Conservation (phyloP, 192 early-diverging fungal species). For the Coemansia sp. region DNA sequence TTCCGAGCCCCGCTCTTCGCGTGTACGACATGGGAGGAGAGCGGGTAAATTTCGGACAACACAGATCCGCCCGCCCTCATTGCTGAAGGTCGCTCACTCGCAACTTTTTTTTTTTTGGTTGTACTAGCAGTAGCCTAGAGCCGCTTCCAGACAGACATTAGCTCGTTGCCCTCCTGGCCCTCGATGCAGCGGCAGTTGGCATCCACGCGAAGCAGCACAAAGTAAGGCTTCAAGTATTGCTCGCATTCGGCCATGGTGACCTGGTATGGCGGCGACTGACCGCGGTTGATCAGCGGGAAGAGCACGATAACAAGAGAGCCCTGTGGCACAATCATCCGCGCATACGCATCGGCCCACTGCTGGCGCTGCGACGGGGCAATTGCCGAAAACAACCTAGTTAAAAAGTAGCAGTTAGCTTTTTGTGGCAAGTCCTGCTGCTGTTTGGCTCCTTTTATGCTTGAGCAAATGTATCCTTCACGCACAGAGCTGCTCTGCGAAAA, state of each 20-base stretch:
- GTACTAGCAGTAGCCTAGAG: constrained; percentile 1
- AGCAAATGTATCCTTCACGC: no score
- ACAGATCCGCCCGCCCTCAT: no score
- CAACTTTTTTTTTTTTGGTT: background rate
- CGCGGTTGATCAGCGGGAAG: constrained; percentile 37
- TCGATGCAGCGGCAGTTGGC: constrained; percentile 42
- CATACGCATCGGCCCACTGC: constrained; percentile 40
- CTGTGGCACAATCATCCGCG: constrained; percentile 40
- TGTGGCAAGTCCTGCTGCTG: background rate
- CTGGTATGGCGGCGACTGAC: constrained; percentile 24
- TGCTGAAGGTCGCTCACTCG: background rate
- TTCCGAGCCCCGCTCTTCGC: background rate
- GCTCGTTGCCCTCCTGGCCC: constrained; percentile 46
- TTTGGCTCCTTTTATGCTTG: no score
- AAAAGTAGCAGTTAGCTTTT: background rate
- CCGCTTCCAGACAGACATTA: constrained; percentile 44
- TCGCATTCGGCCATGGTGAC: constrained; percentile 52
- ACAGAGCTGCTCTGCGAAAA: no score
- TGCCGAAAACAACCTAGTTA: constrained; percentile 38
- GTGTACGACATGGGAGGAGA: background rate
- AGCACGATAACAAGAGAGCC: constrained; percentile 46
- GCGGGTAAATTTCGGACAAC: background rate
- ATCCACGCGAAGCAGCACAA: constrained; percentile 46
- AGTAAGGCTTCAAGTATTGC: constrained; percentile 32
- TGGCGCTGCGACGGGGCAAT: constrained; percentile 42